These are phyloP conservation scores for Mycena sanguinolenta DNA, from an alignment of 768 basidiomycete genomes.

Conservation along the genomic window DNA sequence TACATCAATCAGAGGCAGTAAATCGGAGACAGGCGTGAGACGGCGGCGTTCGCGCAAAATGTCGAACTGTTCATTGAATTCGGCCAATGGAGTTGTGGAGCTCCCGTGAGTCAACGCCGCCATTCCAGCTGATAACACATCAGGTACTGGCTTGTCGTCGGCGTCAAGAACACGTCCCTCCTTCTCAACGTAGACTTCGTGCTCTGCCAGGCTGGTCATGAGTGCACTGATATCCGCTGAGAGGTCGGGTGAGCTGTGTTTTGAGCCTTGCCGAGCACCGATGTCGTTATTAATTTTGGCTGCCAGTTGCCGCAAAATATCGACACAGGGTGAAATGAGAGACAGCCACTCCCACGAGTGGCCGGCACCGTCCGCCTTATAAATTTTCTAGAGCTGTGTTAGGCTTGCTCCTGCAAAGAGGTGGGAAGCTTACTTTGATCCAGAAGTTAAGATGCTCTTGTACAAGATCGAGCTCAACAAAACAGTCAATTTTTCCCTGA, in stretches of 20 bases:
- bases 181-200: constrained; percentile 39
- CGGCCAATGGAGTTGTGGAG: constrained; percentile 24
- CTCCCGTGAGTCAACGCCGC: constrained; percentile 20
- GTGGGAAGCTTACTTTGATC: constrained; percentile 43
- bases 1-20: too few relatives aligned
- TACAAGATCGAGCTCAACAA: constrained; percentile 46
- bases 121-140: constrained; percentile 32
- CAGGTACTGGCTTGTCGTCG: constrained; percentile 31
- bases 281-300: constrained; percentile 35
- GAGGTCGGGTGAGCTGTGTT: constrained; percentile 46
- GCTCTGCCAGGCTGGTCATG: constrained; percentile 38
- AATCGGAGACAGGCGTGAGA: too few relatives aligned
- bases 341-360: constrained; percentile 37
- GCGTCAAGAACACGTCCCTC: constrained; percentile 38
- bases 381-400: constrained; percentile 18
- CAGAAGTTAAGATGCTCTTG: constrained; percentile 43
- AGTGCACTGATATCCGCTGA: constrained; percentile 44
- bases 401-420: too few relatives aligned
- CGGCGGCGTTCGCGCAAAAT: too few relatives aligned
- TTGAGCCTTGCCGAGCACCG: constrained; percentile 47
- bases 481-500: constrained; percentile 38
- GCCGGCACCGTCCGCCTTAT: constrained; percentile 27
- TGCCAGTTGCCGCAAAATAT: constrained; percentile 41
- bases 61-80: constrained; percentile 25
- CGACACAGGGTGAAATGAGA: constrained; percentile 36